Conservation (phyloP, 1,139 yeast genomes). For the Debaryomyces coudertii region DNA sequence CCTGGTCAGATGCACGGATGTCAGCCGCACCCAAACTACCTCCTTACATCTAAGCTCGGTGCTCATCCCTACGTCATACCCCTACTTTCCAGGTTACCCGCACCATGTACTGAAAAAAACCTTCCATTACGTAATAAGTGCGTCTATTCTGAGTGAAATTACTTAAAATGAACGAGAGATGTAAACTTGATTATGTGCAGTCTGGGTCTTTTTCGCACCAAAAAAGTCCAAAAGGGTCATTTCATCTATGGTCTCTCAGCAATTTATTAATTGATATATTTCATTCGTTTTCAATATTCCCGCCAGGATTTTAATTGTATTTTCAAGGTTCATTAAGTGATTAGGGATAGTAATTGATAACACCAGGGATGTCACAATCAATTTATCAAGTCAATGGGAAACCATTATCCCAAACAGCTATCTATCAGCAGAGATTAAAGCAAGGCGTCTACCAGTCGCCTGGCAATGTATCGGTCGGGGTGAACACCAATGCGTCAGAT, state of each 20-base stretch:
- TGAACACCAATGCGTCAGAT: conserved; percentile 67
- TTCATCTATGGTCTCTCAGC: conserved; percentile 5
- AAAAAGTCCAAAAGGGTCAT: conserved; percentile 5
- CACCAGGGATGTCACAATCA: conserved; percentile 38
- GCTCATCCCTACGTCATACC: conserved; percentile 2
- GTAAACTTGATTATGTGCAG: neutral
- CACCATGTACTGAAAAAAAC: neutral
- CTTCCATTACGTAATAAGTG: conserved; percentile 2
- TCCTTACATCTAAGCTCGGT: too few species aligned
- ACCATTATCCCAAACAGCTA: conserved; percentile 73
- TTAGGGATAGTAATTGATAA: conserved; percentile 1
- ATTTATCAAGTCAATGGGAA: conserved; percentile 70
- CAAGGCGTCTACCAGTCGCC: conserved; percentile 78
- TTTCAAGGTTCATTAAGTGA: neutral
- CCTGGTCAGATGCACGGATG: too few species aligned
- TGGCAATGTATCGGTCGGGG: conserved; percentile 69
- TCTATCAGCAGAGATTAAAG: conserved; percentile 74
- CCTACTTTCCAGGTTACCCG: neutral
- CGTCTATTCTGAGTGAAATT: conserved; percentile 2
- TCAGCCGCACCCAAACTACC: too few species aligned
- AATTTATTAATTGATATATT: neutral
- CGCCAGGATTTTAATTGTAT: conserved; percentile 3
- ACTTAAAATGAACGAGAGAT: conserved; percentile 1
- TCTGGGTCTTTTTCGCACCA: neutral
- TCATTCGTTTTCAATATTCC: neutral